These are phyloP conservation scores for Ustilago crameri DNA, from an alignment of 1,284 basidiomycete genomes.

Conservation along the genomic window DNA sequence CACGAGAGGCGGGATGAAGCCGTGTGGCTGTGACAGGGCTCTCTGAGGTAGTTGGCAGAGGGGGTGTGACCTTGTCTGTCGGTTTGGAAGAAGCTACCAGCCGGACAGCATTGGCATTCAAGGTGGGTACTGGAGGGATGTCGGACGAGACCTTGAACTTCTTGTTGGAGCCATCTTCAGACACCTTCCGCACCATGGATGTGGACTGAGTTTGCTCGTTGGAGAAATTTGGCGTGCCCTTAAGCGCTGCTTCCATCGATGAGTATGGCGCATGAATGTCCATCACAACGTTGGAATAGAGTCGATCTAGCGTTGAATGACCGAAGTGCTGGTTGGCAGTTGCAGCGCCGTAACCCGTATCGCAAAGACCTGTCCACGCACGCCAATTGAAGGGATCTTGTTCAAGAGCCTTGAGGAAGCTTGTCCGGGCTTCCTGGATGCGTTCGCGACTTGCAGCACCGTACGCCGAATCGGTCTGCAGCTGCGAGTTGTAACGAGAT, in stretches of 20 bases:
- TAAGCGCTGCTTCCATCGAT: constrained; percentile 18
- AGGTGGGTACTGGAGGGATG: constrained; percentile 20
- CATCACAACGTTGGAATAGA: constrained; percentile 17
- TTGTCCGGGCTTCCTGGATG: constrained; percentile 38
- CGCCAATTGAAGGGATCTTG: constrained; percentile 60
- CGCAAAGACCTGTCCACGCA: constrained; percentile 60
- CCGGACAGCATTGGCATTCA: constrained; percentile 7
- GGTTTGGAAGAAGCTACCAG: constrained; percentile 17
- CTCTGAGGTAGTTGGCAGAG: constrained; percentile 34
- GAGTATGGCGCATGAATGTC: constrained; percentile 24
- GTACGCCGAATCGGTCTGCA: constrained; percentile 51
- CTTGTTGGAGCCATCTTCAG: constrained; percentile 46
- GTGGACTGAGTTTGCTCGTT: constrained; percentile 8
- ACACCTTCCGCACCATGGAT: constrained; percentile 37
- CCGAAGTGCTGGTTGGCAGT: constrained; percentile 15
- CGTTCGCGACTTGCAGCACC: constrained; percentile 46
- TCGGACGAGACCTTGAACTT: constrained; percentile 42
- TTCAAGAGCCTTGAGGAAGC: constrained; percentile 41
- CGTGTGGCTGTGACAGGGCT: constrained; percentile 35
- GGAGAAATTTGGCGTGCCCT: constrained; percentile 11
- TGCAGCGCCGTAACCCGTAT: constrained; percentile 41
- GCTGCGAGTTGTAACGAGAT: constrained; percentile 40
- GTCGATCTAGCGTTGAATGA: constrained; percentile 19
- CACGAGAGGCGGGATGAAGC: constrained; percentile 35
- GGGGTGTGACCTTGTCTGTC: constrained; percentile 22